Conservation (phyloP, 2,329 filamentous ascomycete species). For the Sclerotinia spermophila region DNA sequence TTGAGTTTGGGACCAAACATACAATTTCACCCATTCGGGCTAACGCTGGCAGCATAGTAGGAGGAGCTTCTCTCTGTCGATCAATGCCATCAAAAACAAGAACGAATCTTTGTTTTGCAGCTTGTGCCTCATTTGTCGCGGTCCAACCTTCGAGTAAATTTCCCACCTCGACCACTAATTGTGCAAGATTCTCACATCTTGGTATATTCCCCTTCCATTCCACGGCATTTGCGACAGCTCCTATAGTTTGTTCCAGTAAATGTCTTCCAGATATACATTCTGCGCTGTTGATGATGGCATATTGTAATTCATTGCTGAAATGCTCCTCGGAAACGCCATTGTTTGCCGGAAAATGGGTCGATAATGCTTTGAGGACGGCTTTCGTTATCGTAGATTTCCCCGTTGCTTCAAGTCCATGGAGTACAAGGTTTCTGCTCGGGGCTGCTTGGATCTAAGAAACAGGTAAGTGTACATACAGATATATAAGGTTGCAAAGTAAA, state of each 20-base stretch:
- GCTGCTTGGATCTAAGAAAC: slow-evolving; percentile 17
- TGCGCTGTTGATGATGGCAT: slow-evolving; percentile 62
- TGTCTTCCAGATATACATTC: slow-evolving; percentile 79
- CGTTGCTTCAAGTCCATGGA: slow-evolving; percentile 82
- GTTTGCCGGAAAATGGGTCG: slow-evolving; percentile 48
- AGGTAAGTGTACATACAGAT: slow-evolving; percentile 24
- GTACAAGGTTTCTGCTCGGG: slow-evolving; percentile 55
- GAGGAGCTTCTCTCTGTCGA: slow-evolving; percentile 72
- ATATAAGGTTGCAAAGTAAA: neutral
- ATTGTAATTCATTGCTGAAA: slow-evolving; percentile 45
- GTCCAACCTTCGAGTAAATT: slow-evolving; percentile 48
- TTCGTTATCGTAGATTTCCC: slow-evolving; percentile 74
- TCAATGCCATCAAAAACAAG: slow-evolving; percentile 88
- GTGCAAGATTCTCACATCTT: slow-evolving; percentile 76
- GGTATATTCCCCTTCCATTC: slow-evolving; percentile 48
- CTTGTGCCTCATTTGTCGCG: slow-evolving; percentile 29
- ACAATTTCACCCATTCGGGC: slow-evolving; percentile 79
- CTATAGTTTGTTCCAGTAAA: slow-evolving; percentile 68
- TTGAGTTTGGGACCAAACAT: slow-evolving; percentile 37
- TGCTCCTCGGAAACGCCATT: slow-evolving; percentile 52
- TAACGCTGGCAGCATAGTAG: slow-evolving; percentile 75
- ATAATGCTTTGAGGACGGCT: slow-evolving; percentile 53
- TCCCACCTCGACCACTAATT: slow-evolving; percentile 69
- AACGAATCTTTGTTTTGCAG: slow-evolving; percentile 56
- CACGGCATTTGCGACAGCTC: slow-evolving; percentile 54